These are phyloP conservation scores for Gracilaria gracilis DNA, from an alignment of 23 red algal species.

Conservation along the genomic window DNA sequence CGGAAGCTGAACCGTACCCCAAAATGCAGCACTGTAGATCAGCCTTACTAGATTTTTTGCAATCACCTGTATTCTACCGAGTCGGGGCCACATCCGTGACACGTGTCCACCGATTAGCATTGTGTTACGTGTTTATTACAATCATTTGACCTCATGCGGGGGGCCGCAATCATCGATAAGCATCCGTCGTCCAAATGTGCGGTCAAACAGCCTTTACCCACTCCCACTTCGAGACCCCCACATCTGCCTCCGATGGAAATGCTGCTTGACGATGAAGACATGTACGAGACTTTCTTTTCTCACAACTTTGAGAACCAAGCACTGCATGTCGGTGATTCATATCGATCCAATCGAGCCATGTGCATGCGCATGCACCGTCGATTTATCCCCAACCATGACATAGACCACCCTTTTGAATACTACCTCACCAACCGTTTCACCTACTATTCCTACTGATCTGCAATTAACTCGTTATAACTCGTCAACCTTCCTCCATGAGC, in stretches of 20 bases:
- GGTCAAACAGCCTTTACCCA: background rate
- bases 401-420: constrained; percentile 7
- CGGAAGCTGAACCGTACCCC: too few species aligned
- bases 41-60: too few species aligned
- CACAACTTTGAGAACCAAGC: constrained; percentile 26
- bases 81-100: too few species aligned
- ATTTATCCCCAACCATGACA: constrained; percentile 39
- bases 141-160: too few species aligned
- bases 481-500: background rate
- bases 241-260: constrained; percentile 20
- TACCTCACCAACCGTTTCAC: background rate
- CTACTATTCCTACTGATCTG: constrained; percentile 27
- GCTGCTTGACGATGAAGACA: constrained; percentile 37
- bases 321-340: constrained; percentile 31
- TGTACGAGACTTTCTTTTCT: constrained; percentile 46
- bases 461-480: constrained; percentile 22
- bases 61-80: too few species aligned
- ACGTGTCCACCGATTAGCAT: too few species aligned
- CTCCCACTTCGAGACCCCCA: background rate
- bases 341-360: constrained; percentile 24
- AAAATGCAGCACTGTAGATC: too few species aligned
- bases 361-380: constrained; percentile 51
- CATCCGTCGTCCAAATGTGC: constrained; percentile 19
- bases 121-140: too few species aligned
- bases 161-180: constrained; percentile 13